A percentile compares a stretch with the other conserved stretches of the same genome.
These are phyloP conservation scores for Carpinus fangiana DNA, from an alignment of 306 rosid genomes.

Conservation along the genomic window DNA sequence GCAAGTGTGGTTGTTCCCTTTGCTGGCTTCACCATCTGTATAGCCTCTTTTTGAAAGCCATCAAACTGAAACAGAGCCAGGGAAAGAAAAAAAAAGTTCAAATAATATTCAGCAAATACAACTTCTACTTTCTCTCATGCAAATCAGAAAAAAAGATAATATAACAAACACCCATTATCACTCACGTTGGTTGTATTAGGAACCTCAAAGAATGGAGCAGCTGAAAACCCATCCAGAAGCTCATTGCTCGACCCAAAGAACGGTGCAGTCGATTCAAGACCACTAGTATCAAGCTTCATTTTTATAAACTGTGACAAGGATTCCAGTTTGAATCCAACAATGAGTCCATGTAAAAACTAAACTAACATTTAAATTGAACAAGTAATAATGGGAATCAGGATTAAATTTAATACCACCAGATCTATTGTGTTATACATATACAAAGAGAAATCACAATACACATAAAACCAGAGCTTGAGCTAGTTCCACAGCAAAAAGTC, in stretches of 20 bases:
- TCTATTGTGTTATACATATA: background rate
- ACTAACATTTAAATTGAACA: background rate
- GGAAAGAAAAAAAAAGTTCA: background rate
- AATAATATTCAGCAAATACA: slow-evolving; percentile 13
- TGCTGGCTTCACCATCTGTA: slow-evolving; percentile 95
- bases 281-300: slow-evolving; percentile 85
- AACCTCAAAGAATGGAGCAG: slow-evolving; percentile 71
- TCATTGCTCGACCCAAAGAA: slow-evolving; percentile 43
- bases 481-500: background rate
- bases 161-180: slow-evolving; percentile 10
- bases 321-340: background rate
- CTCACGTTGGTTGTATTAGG: slow-evolving; percentile 67
- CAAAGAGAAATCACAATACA: background rate
- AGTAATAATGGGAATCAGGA: background rate
- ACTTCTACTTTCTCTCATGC: background rate
- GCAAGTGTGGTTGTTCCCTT: slow-evolving; percentile 98
- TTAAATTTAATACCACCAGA: background rate
- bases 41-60: slow-evolving; percentile 81
- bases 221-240: slow-evolving; percentile 52
- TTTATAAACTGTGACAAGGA: slow-evolving; percentile 16
- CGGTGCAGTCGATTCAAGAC: slow-evolving; percentile 61
- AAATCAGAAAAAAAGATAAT: background rate
- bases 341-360: background rate
- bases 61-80: slow-evolving; percentile 63
- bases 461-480: background rate